phyloP scores from a whole-genome alignment of 192 early-diverging fungal genomes.

The Backusella liffmaniae region DNA sequence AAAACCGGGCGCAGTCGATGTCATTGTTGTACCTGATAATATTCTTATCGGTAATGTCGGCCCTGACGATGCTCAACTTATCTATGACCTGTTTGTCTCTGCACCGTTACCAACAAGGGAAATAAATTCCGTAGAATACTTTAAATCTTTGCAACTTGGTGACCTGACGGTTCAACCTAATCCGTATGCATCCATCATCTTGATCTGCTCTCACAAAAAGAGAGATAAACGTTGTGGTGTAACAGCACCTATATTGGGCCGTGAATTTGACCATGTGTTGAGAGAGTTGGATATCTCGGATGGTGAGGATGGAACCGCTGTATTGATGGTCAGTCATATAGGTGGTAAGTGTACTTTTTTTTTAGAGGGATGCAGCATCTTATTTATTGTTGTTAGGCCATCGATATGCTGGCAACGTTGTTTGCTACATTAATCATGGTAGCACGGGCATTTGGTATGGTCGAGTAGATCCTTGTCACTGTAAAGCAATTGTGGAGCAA shows the following conservation, averaged over 20 bases:
- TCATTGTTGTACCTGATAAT: constrained; percentile 55
- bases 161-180: constrained; percentile 26
- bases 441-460: constrained; percentile 57
- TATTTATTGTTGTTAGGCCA: constrained; percentile 37
- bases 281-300: constrained; percentile 45
- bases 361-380: background rate
- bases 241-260: constrained; percentile 45
- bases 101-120: constrained; percentile 14
- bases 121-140: background rate
- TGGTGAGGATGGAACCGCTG: constrained; percentile 36
- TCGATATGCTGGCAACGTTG: constrained; percentile 59
- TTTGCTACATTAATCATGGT: constrained; percentile 47
- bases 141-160: background rate
- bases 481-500: constrained; percentile 45
- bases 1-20: constrained; percentile 29
- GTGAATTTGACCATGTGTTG: constrained; percentile 49
- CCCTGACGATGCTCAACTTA: constrained; percentile 33
- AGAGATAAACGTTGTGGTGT: constrained; percentile 58
- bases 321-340: constrained; percentile 53
- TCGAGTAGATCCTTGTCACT: constrained; percentile 51
- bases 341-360: constrained; percentile 37
- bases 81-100: constrained; percentile 45
- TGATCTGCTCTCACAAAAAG: constrained; percentile 55
- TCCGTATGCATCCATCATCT: constrained; percentile 40
- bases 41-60: constrained; percentile 51